Conservation (phyloP, 805 yeast genomes). For the Lachancea fermentati region DNA sequence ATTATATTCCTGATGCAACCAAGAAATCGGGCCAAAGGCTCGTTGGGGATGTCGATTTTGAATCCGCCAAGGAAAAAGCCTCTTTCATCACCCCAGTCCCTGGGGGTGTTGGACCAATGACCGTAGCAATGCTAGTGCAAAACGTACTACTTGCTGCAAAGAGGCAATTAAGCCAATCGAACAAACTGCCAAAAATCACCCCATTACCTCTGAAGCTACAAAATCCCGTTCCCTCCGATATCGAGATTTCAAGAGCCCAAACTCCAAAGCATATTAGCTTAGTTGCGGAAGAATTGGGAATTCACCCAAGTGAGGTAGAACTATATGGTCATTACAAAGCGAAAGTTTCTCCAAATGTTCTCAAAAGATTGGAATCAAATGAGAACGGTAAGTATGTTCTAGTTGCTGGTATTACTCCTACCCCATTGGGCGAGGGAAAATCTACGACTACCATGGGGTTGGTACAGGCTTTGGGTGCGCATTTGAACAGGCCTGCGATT, state of each 20-base stretch:
- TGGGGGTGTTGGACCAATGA: constrained; percentile 99
- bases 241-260: constrained; percentile 84
- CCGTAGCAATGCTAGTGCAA: constrained; percentile 89
- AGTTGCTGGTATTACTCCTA: constrained; percentile 97
- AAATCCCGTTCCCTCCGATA: constrained; percentile 84
- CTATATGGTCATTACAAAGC: constrained; percentile 88
- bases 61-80: constrained; percentile 53
- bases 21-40: constrained; percentile 74
- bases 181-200: constrained; percentile 42
- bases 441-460: constrained; percentile 94
- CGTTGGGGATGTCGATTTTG: constrained; percentile 94
- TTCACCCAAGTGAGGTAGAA: constrained; percentile 72
- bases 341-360: constrained; percentile 65
- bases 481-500: constrained; percentile 71
- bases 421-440: constrained; percentile 97
- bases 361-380: constrained; percentile 57
- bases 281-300: constrained; percentile 79
- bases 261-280: constrained; percentile 73
- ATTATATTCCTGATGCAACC: constrained; percentile 70
- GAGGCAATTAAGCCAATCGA: constrained; percentile 37
- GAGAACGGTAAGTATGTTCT: constrained; percentile 81
- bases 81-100: constrained; percentile 90
- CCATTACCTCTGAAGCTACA: constrained; percentile 51
- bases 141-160: constrained; percentile 81
- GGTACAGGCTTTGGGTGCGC: constrained; percentile 95